Percentiles rank a stretch among this genome's conserved stretches.
These are phyloP conservation scores for Canavalia gladiata DNA, from an alignment of 306 rosid species.

Conservation along the genomic window DNA sequence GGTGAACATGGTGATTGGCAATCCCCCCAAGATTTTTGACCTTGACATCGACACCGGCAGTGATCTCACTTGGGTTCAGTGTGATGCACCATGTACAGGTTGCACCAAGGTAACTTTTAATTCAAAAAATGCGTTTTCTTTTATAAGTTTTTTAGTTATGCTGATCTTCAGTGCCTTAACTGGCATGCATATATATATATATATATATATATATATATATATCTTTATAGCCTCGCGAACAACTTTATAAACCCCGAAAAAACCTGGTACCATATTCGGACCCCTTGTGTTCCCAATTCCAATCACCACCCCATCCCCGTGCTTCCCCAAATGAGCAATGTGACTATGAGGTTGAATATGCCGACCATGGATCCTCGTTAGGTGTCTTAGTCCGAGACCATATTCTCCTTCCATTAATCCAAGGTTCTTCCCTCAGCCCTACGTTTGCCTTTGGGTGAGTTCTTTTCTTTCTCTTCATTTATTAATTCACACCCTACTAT, in stretches of 20 bases:
- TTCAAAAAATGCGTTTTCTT: not conserved
- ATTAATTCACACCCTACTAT: too few relatives aligned
- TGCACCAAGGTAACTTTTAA: conserved; percentile 65
- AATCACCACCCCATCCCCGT: conserved; percentile 31
- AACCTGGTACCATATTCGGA: conserved; percentile 59
- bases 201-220: too few relatives aligned
- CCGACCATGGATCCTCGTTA: conserved; percentile 68
- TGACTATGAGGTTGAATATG: conserved; percentile 67
- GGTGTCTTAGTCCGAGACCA: conserved; percentile 73
- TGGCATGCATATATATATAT: not conserved
- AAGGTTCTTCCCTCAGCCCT: conserved; percentile 60
- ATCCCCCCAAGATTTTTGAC: conserved; percentile 69
- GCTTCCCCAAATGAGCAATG: conserved; percentile 59
- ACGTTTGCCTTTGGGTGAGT: conserved; percentile 80
- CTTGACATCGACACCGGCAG: conserved; percentile 91
- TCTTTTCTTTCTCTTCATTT: not conserved
- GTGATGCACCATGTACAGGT: conserved; percentile 81
- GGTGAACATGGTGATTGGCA: conserved; percentile 62
- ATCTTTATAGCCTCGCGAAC: conserved; percentile 59
- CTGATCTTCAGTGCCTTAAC: not conserved
- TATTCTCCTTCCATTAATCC: conserved; percentile 47
- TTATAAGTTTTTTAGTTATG: not conserved
- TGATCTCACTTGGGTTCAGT: conserved; percentile 92
- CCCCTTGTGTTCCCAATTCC: conserved; percentile 59
- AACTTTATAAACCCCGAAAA: conserved; percentile 64